phyloP scores from a whole-genome alignment of 495 filamentous ascomycete genomes.

The Penicillium daleae region DNA sequence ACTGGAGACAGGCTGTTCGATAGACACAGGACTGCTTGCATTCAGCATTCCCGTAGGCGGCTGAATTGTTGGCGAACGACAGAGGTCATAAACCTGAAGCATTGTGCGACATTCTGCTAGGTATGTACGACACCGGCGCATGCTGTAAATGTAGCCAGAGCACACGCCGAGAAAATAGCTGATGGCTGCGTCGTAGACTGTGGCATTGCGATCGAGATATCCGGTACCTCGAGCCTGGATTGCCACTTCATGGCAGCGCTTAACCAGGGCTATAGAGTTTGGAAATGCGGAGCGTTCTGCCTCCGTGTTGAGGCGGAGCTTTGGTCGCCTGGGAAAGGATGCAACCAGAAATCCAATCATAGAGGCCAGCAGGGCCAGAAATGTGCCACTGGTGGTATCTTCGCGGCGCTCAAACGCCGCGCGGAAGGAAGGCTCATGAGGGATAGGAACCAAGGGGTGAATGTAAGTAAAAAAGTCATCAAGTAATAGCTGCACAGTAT shows the following conservation, averaged over 20 bases:
- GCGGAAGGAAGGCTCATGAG: slow-evolving; percentile 84
- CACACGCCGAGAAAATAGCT: slow-evolving; percentile 80
- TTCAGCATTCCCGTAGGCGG: slow-evolving; percentile 13
- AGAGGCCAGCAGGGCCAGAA: slow-evolving; percentile 76
- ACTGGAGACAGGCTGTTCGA: slow-evolving; percentile 18
- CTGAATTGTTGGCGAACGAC: slow-evolving; percentile 48
- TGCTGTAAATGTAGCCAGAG: slow-evolving; percentile 70
- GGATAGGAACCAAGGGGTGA: slow-evolving; percentile 82
- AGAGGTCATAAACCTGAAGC: slow-evolving; percentile 66
- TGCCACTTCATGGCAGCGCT: slow-evolving; percentile 72
- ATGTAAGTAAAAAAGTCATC: slow-evolving; percentile 93
- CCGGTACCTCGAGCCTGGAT: slow-evolving; percentile 69
- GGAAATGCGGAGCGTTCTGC: slow-evolving; percentile 51
- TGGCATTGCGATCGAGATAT: slow-evolving; percentile 69
- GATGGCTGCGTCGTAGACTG: slow-evolving; percentile 79
- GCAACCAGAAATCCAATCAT: slow-evolving; percentile 80
- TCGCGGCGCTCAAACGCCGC: slow-evolving; percentile 69
- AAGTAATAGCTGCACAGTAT: slow-evolving; percentile 67
- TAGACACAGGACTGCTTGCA: slow-evolving; percentile 34
- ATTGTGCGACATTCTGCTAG: slow-evolving; percentile 75
- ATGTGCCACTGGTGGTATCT: slow-evolving; percentile 67
- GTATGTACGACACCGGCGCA: slow-evolving; percentile 68
- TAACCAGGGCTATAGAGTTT: slow-evolving; percentile 71
- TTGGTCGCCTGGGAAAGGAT: slow-evolving; percentile 79
- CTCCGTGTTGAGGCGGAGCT: slow-evolving; percentile 68